Base-by-base conservation (phyloP, 495 filamentous ascomycete genomes). In the Diplogelasinospora grovesii region DNA sequence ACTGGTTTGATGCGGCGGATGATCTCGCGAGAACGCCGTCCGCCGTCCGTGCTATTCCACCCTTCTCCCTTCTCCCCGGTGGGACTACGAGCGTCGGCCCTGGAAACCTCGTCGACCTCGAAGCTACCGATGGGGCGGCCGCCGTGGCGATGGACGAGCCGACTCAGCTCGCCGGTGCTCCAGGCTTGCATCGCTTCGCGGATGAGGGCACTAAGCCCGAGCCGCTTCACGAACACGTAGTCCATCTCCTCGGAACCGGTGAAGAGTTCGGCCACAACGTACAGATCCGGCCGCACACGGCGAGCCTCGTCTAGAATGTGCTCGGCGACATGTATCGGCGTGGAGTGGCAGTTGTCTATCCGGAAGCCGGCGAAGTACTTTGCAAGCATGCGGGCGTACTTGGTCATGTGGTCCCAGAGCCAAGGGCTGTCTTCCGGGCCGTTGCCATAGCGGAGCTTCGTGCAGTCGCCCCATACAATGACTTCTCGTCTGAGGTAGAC, bases 261-360 rank as follows among this genome's bases (percentile, higher is more conserved):
- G 57, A 99, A 99, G 11, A 99, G 81, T 62, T 99, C 93, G 9
- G 93, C 93, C 47, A 89, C 89, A 27, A 97, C 83, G 22, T 87
- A 89, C 2, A 97, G 66, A 51, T 97, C 83, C 0, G 89, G 89
- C 23, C 89, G 79, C 32, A 95, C 86, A 43, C 81, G 74, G 43
- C 93, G 75, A 6, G 93, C 93, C 63, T 94, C 78, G 48, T 99
- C 92, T 6, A 99, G 72, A 42, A 99, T 77, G 57, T 93, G 89
- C 58, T 96, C 89, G 1, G 90, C 93, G 15, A 97, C 86, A 28
- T 84, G 83, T 2, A 99, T 60, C 2, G 93, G 93, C 0, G 93
- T 99, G 1, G 93, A 99, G 62, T 99, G 93, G 50, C 87, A 94
- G 58, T 99, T 99, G 64, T 99, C 93, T 48, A 99, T 95, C 13